Evolutionary conservation across 441 rosid genomes (phyloP).

Genomic region (Adansonia gregorii): DNA sequence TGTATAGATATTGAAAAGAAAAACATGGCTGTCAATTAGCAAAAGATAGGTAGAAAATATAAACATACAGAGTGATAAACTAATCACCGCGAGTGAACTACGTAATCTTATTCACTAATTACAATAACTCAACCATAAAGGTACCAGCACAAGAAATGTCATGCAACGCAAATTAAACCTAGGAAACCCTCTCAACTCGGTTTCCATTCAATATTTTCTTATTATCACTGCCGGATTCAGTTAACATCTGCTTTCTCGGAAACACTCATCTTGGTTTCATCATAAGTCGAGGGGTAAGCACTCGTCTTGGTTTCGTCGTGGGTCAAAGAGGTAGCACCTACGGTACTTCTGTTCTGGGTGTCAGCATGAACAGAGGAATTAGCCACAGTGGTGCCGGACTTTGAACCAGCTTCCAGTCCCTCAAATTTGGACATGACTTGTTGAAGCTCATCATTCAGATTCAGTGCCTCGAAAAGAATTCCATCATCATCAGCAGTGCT

Average conservation of each 20-base stretch:
- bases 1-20: too few species aligned
- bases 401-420: constrained; percentile 46
- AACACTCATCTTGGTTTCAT: constrained; percentile 26
- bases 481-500: constrained; percentile 74
- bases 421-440: constrained; percentile 52
- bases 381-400: constrained; percentile 12
- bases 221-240: constrained; percentile 26
- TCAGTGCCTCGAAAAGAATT: constrained; percentile 82
- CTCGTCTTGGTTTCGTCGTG: constrained; percentile 23
- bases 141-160: not conserved
- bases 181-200: constrained; percentile 6
- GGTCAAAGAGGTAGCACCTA: not conserved
- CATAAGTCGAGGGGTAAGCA: constrained; percentile 18
- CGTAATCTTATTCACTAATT: constrained; percentile 14
- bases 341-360: constrained; percentile 20
- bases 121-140: constrained; percentile 9
- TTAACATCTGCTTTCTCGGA: constrained; percentile 18
- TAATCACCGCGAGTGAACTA: not conserved
- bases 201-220: constrained; percentile 20
- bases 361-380: constrained; percentile 10
- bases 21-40: too few species aligned
- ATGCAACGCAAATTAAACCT: constrained; percentile 1
- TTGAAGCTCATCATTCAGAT: constrained; percentile 75
- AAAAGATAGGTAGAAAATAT: too few species aligned
- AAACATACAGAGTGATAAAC: too few species aligned